Conservation (phyloP, 805 yeast genomes). For the Candida adriatica region DNA sequence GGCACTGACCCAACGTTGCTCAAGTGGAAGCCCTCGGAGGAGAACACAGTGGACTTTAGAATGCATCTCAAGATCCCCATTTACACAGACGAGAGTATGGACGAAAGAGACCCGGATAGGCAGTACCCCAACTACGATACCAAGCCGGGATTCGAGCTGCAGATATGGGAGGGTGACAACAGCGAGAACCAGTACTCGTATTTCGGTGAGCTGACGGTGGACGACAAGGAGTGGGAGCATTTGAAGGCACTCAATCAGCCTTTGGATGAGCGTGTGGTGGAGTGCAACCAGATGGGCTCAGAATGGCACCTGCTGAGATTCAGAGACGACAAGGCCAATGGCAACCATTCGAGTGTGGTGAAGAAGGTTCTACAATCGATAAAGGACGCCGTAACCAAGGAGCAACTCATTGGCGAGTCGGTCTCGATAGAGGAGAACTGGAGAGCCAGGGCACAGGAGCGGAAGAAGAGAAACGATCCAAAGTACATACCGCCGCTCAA, state of each 20-base stretch:
- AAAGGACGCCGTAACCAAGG: constrained; percentile 75
- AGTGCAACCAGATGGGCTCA: constrained; percentile 61
- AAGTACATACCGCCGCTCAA: constrained; percentile 5
- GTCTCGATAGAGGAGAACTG: constrained; percentile 52
- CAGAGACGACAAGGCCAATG: constrained; percentile 87
- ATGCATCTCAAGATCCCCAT: constrained; percentile 54
- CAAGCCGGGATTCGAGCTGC: constrained; percentile 61
- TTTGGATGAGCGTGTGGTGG: constrained; percentile 82
- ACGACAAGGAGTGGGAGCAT: constrained; percentile 74
- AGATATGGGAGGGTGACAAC: constrained; percentile 71
- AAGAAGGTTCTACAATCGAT: constrained; percentile 79
- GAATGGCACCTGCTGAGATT: constrained; percentile 84
- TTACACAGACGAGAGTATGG: constrained; percentile 53
- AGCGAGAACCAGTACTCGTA: constrained; percentile 59
- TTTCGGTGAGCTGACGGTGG: constrained; percentile 56
- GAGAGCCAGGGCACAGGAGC: constrained; percentile 45
- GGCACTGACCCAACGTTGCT: constrained; percentile 85
- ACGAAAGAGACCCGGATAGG: constrained; percentile 57
- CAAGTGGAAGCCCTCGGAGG: constrained; percentile 97
- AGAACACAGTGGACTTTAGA: constrained; percentile 87
- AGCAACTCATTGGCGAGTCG: constrained; percentile 60
- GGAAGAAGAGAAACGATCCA: constrained; percentile 9
- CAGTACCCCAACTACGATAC: constrained; percentile 77
- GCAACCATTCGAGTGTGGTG: constrained; percentile 78
- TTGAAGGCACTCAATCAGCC: constrained; percentile 70